A percentile compares a stretch with the other conserved stretches of the same genome.
phyloP scores from a whole-genome alignment of 768 basidiomycete genomes.

The Leccinum broughii region DNA sequence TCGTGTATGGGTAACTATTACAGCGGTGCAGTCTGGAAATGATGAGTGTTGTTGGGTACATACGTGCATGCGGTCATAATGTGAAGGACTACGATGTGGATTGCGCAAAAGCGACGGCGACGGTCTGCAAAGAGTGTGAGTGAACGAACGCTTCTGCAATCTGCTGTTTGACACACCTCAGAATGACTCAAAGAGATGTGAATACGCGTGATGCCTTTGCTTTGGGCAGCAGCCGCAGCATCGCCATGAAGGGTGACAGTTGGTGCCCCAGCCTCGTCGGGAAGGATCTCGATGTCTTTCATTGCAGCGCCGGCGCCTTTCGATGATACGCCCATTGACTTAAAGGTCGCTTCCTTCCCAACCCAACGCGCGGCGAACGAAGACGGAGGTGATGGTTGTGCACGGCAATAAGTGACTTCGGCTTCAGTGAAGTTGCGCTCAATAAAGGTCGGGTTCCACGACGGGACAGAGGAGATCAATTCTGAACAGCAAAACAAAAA shows the following conservation, averaged over 20 bases:
- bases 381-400: conserved; percentile 83
- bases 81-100: conserved; percentile 39
- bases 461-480: conserved; percentile 89
- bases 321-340: conserved; percentile 85
- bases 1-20: neutral
- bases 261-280: conserved; percentile 76
- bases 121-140: conserved; percentile 49
- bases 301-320: conserved; percentile 94
- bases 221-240: conserved; percentile 69
- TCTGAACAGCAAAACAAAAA: conserved; percentile 46
- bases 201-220: conserved; percentile 71
- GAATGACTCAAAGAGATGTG: conserved; percentile 91
- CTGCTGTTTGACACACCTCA: conserved; percentile 57
- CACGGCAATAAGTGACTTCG: conserved; percentile 82
- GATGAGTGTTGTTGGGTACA: conserved; percentile 5
- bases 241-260: conserved; percentile 77
- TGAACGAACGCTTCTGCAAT: conserved; percentile 1
- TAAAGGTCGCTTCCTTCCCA: conserved; percentile 97
- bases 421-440: conserved; percentile 89
- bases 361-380: conserved; percentile 98
- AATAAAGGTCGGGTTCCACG: conserved; percentile 84
- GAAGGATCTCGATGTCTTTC: conserved; percentile 96
- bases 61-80: neutral
- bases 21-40: neutral
- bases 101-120: conserved; percentile 88